These are phyloP conservation scores for Moesziomyces sp. DNA, from an alignment of 1,284 basidiomycete species.

Conservation along the genomic window DNA sequence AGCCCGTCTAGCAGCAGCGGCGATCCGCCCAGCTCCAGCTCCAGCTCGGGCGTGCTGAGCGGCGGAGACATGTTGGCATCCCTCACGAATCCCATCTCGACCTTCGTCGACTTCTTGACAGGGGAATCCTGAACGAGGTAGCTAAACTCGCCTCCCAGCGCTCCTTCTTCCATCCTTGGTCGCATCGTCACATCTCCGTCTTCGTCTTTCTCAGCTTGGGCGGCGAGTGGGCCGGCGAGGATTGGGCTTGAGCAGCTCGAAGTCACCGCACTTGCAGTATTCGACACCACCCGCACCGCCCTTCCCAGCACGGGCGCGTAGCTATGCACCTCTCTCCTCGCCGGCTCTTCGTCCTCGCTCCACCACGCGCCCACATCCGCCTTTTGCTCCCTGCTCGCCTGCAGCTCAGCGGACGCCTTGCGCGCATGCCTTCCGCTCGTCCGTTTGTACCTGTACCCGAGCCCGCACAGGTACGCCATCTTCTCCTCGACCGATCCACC, in stretches of 20 bases:
- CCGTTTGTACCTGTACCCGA: constrained; percentile 28
- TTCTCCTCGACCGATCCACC: constrained; percentile 29
- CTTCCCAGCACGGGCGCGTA: constrained; percentile 2
- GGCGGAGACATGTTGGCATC: constrained; percentile 26
- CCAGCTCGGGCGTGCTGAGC: constrained; percentile 37
- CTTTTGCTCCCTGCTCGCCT: not conserved
- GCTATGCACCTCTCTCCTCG: constrained; percentile 10
- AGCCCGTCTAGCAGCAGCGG: constrained; percentile 15
- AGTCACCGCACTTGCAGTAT: constrained; percentile 13
- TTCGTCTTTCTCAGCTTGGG: not conserved
- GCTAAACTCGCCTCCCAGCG: constrained; percentile 24
- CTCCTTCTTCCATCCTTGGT: not conserved
- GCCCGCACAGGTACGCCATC: constrained; percentile 45
- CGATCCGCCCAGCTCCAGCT: constrained; percentile 16
- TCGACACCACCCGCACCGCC: constrained; percentile 21
- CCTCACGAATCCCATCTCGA: not conserved
- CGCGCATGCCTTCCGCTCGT: constrained; percentile 5
- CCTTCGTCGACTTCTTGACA: not conserved
- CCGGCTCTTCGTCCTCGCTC: constrained; percentile 10
- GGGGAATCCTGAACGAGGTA: constrained; percentile 22
- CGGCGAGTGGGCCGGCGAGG: constrained; percentile 8
- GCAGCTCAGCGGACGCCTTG: constrained; percentile 10
- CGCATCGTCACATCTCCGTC: constrained; percentile 15
- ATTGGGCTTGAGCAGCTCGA: constrained; percentile 20
- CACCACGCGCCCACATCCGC: constrained; percentile 9